Evolutionary conservation across 352 stramenopile species (phyloP), one percentile per base, ranked within the genome.

Genomic region (Pythium periplocum): DNA sequence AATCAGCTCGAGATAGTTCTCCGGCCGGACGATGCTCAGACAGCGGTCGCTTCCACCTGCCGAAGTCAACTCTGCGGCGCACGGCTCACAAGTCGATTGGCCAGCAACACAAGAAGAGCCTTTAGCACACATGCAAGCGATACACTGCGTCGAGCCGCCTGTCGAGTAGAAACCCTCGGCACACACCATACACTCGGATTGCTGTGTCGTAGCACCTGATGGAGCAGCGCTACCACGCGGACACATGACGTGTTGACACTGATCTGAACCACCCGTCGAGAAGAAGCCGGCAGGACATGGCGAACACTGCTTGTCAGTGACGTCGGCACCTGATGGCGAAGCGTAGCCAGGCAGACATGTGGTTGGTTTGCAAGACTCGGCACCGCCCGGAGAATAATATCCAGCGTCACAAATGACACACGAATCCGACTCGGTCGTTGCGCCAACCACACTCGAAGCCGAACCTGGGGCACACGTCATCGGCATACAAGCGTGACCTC

Each of bases 131-230:
- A 58, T 45, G 51, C 72, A 83, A 11, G 62, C 53, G 43, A 77
- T 69, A 36, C 72, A 83, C 51, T 75, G 69, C 31, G 59, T 79
- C 11, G 69, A 67, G 7, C 69, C 72, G 9, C 72, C 72, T 0
- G 72, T 75, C 17, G 72, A 78, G 60, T 79, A 78, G 45, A 67
- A 77, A 1, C 71, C 72, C 35, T 77, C 72, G 17, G 62, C 59
- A 32, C 72, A 82, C 17, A 66, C 38, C 30, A 71, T 53, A 43
- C 72, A 82, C 45, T 78, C 61, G 4, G 56, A 57, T 9, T 40
- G 48, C 1, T 38, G 43, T 2, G 60, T 68, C 12, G 55, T 61
- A 4, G 69, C 62, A 0, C 72, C 72, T 0, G 67, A 39, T 6
- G 69, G 69, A 1, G 72, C 61, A 2, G 72, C 66, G 4, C 47